Evolutionary conservation across 1,284 basidiomycete species (phyloP), one percentile per base, ranked within the genome.

Genomic region (Filobasidium uniguttulatum): DNA sequence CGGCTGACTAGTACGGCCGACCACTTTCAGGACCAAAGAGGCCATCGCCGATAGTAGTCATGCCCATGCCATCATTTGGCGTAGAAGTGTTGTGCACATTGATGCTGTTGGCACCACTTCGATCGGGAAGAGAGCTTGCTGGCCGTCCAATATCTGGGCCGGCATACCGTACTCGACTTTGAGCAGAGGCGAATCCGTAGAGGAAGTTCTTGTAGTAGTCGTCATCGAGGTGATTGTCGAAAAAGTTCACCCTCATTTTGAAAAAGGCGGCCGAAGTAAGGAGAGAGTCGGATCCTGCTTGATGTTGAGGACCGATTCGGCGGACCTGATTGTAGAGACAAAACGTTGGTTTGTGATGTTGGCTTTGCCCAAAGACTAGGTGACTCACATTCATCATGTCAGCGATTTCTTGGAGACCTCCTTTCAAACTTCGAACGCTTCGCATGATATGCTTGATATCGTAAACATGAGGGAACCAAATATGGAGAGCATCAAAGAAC

Each of bases 361-460:
- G 8, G 29, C 20, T 17, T 37, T 22, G n/a, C 12, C 9, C 34
- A 17, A 35, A 2, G n/a, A 19, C 10, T 3, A n/a, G 0, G 3
- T 8, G 10, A 59, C 59, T 66, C 71, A 64, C 69, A 82, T 89
- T 64, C 83, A 86, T 46, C 85, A 80, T 67, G 89, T 98, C 90
- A 36, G 93, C 91, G 23, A 98, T 85, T 59, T 98, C 90, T 68
- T 97, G 89, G 52, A 99, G 71, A 4, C 91, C 89, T 17, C 91
- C 93, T 65, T 93, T 89, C 59, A 96, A 74, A 33, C 80, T 80
- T 68, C 93, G 93, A 76, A 85, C 68, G 73, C 79, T 66, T 48
- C 89, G 81, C 80, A 94, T 89, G 65, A 99, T 80, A 70, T 85
- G 91, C 71, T 98, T 98, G 75, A 97, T 89, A 68, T 99, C 93